phyloP scores from a whole-genome alignment of 768 basidiomycete species.

The Boletus sensibilis region DNA sequence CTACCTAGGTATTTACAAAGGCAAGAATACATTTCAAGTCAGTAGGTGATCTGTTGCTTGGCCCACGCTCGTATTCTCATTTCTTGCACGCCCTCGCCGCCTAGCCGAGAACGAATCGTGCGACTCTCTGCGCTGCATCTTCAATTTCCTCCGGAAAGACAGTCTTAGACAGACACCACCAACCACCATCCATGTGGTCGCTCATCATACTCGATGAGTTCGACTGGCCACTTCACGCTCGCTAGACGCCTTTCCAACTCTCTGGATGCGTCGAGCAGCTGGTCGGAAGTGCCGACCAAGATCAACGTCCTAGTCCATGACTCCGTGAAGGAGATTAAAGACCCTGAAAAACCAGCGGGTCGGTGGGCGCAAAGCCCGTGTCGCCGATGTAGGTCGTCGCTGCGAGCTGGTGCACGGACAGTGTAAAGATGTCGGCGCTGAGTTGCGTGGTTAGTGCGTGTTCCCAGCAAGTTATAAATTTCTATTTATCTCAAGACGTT shows the following conservation, averaged over 20 bases:
- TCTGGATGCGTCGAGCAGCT: slow-evolving; percentile 4
- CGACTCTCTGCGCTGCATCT: background rate
- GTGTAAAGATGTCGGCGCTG: background rate
- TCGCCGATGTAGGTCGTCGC: slow-evolving; percentile 6
- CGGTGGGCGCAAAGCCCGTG: background rate
- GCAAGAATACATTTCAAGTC: background rate
- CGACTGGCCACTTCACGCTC: background rate
- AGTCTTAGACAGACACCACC: background rate
- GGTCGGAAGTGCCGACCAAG: slow-evolving; percentile 10
- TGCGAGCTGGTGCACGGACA: background rate
- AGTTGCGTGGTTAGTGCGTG: too few relatives aligned
- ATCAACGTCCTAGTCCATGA: slow-evolving; percentile 16
- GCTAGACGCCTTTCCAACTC: slow-evolving; percentile 1
- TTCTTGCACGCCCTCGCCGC: background rate
- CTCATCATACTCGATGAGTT: slow-evolving; percentile 13
- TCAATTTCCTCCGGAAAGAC: slow-evolving; percentile 7
- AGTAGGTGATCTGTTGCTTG: too few relatives aligned
- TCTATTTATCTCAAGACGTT: too few relatives aligned
- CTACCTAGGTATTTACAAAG: too few relatives aligned
- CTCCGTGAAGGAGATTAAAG: slow-evolving; percentile 5
- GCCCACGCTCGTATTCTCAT: background rate
- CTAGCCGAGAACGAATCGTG: background rate
- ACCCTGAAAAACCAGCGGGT: slow-evolving; percentile 12
- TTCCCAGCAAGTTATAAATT: too few relatives aligned
- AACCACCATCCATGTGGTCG: slow-evolving; percentile 17